Evolutionary conservation across 495 filamentous ascomycete genomes (phyloP).

Genomic region (Lasiosphaeria hispida): DNA sequence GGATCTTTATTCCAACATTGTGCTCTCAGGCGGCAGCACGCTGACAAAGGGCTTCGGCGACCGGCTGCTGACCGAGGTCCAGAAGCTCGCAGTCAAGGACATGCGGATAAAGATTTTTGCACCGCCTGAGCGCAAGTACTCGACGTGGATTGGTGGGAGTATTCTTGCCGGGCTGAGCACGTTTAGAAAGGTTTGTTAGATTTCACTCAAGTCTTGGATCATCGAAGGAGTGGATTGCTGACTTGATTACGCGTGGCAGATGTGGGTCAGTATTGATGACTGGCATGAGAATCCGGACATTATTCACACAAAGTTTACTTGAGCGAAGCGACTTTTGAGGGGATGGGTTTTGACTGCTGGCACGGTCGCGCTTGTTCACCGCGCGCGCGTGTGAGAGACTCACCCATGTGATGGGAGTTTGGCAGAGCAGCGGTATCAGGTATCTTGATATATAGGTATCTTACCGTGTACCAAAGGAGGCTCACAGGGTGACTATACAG

Average conservation of each 20-base stretch:
- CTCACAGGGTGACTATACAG: no score
- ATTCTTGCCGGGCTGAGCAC: conserved; percentile 97
- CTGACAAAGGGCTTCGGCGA: conserved; percentile 90
- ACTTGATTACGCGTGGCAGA: conserved; percentile 50
- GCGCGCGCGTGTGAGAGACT: not conserved
- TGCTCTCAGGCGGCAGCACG: conserved; percentile 92
- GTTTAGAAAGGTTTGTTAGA: conserved; percentile 81
- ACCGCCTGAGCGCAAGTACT: conserved; percentile 95
- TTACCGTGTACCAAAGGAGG: no score
- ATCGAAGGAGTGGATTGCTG: conserved; percentile 4
- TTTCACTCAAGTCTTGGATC: not conserved
- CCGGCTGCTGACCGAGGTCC: conserved; percentile 85
- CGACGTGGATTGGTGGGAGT: conserved; percentile 97
- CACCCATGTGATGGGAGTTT: not conserved
- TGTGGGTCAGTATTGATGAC: conserved; percentile 98
- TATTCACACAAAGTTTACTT: conserved; percentile 96
- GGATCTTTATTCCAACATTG: conserved; percentile 90
- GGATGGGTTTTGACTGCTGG: no score
- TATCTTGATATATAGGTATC: no score
- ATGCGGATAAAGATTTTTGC: conserved; percentile 99
- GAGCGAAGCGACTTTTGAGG: conserved; percentile 10
- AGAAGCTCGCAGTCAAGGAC: conserved; percentile 90
- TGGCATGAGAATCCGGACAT: conserved; percentile 99
- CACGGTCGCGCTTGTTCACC: no score
- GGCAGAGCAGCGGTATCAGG: no score